Base-by-base conservation (phyloP, 1,284 basidiomycete species). In the Veloboletus limbatus region DNA sequence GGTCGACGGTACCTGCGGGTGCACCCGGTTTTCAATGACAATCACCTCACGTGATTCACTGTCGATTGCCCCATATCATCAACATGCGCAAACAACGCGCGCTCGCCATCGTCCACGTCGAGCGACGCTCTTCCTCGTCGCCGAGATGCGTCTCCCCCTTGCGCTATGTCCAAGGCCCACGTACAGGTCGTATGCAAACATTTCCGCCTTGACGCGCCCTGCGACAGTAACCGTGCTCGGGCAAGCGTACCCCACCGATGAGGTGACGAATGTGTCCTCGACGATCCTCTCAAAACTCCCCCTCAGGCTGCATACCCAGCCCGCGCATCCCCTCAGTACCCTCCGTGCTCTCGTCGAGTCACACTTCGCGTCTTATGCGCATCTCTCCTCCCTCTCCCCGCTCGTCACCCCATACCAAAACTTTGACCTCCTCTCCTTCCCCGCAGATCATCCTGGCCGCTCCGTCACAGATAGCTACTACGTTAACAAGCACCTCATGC, bases 401-500 rank as follows among this genome's bases (percentile, higher is more conserved):
- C 74, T 98, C 43, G 97, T 99, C 43, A 85, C 92, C 1, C 90
- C 94, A 2, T 75, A 78, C 60, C 83, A 95, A 68, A 99, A 99
- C 73, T 99, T 99, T 68, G 97, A 98, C 69, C 90, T 96, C 56
- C 83, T 99, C 18, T 93, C 92, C 13, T 98, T 99, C 69, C 85
- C 96, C 0, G 62, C 74, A 6, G 93, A 98, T 71, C 97, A 99
- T 65, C 95, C 96, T 1, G 97, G 97, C 2, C 82, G 97, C 46
- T 78, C 84, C 17, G 74, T 82, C 38, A 91, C 91, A 21, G 97
- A 99, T 72, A 92, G 88, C 57, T 99, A 99, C 76, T 99, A 99
- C 68, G 74, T 98, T 58, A 99, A 99, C 74, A 78, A 78, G 55
- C 73, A 82, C 55, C 77, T 87, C 54, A 95, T 99, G 86, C 81